Percentiles rank a stretch among this genome's conserved stretches.
Conservation (phyloP, 208 protist genomes). For the Trypanosomatidae sp. region DNA sequence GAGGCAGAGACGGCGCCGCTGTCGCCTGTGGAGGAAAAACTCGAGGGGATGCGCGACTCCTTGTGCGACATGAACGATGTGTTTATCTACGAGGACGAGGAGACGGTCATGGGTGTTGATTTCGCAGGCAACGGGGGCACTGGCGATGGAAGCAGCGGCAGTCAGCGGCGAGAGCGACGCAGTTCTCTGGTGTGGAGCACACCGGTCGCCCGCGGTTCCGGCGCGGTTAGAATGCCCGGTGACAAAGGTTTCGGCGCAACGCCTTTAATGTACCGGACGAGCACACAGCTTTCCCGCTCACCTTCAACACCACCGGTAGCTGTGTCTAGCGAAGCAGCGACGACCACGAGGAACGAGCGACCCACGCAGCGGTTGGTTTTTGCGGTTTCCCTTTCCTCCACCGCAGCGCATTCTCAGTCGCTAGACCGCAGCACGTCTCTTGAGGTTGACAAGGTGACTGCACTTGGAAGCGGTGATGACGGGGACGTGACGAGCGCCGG, state of each 20-base stretch:
- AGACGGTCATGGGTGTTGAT: neutral
- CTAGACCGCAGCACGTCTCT: neutral
- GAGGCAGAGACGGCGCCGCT: neutral
- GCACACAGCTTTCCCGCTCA: conserved; percentile 14
- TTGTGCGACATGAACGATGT: conserved; percentile 45
- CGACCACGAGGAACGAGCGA: neutral
- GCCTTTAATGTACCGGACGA: conserved; percentile 26
- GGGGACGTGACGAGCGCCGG: neutral
- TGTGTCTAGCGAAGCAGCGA: neutral
- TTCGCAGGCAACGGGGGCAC: neutral
- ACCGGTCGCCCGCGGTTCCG: conserved; percentile 15
- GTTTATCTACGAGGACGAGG: conserved; percentile 56
- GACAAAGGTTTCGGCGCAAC: conserved; percentile 19
- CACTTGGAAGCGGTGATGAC: neutral
- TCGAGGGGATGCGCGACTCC: conserved; percentile 17
- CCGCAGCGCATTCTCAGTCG: neutral
- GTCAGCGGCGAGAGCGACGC: conserved; percentile 15
- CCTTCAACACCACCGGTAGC: neutral
- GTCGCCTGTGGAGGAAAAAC: neutral
- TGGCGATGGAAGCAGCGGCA: neutral
- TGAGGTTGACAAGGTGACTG: neutral
- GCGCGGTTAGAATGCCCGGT: neutral
- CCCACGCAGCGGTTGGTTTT: conserved; percentile 3
- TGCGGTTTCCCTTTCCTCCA: neutral
- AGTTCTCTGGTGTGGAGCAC: conserved; percentile 34